Conservation (phyloP, 2,329 filamentous ascomycete genomes). For the Trichoderma citrinoviride region DNA sequence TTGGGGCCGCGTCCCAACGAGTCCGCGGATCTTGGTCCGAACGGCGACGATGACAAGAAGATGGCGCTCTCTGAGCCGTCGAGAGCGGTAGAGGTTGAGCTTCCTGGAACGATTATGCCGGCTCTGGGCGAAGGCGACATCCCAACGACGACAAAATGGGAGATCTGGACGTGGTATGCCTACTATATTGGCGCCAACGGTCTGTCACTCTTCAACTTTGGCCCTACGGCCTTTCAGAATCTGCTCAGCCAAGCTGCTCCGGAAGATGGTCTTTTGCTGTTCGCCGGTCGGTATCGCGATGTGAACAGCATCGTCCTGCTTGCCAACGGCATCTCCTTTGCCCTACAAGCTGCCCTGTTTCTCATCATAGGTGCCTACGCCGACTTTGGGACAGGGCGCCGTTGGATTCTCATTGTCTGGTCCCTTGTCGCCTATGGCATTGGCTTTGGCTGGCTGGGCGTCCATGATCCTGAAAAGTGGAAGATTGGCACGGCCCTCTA, state of each 20-base stretch:
- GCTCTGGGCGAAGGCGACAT: slow-evolving; percentile 16
- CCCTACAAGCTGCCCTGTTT: slow-evolving; percentile 60
- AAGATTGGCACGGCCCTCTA: slow-evolving; percentile 59
- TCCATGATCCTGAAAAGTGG: slow-evolving; percentile 61
- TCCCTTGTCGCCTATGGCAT: slow-evolving; percentile 60
- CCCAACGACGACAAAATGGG: slow-evolving; percentile 20
- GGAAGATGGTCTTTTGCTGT: slow-evolving; percentile 50
- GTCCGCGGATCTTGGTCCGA: not conserved
- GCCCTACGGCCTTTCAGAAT: slow-evolving; percentile 24
- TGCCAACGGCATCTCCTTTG: slow-evolving; percentile 67
- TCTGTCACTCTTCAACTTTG: slow-evolving; percentile 24
- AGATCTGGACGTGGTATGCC: slow-evolving; percentile 22
- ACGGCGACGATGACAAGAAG: not conserved
- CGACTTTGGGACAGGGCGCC: slow-evolving; percentile 63
- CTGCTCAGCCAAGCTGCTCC: slow-evolving; percentile 42
- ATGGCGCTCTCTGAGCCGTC: not conserved
- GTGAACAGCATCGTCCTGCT: slow-evolving; percentile 63
- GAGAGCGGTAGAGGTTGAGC: slow-evolving; percentile 7
- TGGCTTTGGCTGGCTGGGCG: slow-evolving; percentile 66
- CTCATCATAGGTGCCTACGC: slow-evolving; percentile 52
- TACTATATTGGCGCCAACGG: slow-evolving; percentile 23
- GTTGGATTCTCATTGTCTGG: slow-evolving; percentile 58
- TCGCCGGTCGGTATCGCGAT: slow-evolving; percentile 56
- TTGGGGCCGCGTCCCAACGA: not conserved
- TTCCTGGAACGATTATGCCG: slow-evolving; percentile 16